A percentile compares a stretch with the other conserved stretches of the same genome.
phyloP scores from a whole-genome alignment of 1,284 basidiomycete species.

The Coniferiporia sulphurascens region DNA sequence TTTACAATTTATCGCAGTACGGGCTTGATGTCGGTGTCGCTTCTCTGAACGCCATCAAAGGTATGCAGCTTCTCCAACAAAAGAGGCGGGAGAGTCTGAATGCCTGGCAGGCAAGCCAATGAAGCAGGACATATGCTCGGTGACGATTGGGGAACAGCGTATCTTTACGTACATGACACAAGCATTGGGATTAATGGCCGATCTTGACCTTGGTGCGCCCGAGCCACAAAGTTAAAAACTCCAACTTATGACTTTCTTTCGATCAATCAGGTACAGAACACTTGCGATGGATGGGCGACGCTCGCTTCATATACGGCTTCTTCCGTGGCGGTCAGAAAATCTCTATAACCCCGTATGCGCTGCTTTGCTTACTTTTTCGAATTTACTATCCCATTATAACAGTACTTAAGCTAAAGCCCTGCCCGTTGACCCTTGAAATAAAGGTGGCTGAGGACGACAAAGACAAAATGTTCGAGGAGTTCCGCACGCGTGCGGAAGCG shows the following conservation, averaged over 20 bases:
- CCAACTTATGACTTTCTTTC: too few relatives aligned
- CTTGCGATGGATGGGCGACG: slow-evolving; percentile 91
- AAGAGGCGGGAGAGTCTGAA: background rate
- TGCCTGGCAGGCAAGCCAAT: slow-evolving; percentile 53
- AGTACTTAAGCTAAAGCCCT: slow-evolving; percentile 67
- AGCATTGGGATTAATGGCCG: slow-evolving; percentile 88
- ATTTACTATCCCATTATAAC: slow-evolving; percentile 4
- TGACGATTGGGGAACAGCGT: slow-evolving; percentile 64
- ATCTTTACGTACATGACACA: slow-evolving; percentile 88
- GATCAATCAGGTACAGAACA: slow-evolving; percentile 65
- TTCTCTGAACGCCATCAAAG: slow-evolving; percentile 85
- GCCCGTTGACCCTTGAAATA: slow-evolving; percentile 66
- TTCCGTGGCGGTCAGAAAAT: slow-evolving; percentile 57
- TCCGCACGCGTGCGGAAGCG: slow-evolving; percentile 4
- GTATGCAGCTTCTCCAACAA: slow-evolving; percentile 31
- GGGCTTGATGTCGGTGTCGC: slow-evolving; percentile 74
- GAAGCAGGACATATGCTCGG: slow-evolving; percentile 77
- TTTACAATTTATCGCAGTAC: slow-evolving; percentile 36
- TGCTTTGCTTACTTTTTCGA: slow-evolving; percentile 11
- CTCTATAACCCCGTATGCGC: background rate
- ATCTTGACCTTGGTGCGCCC: slow-evolving; percentile 63
- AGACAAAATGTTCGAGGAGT: slow-evolving; percentile 49
- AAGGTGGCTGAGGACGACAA: slow-evolving; percentile 74
- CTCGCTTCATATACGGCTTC: slow-evolving; percentile 83
- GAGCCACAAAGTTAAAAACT: too few relatives aligned